phyloP scores from a whole-genome alignment of 768 basidiomycete species.

The Agaricus subrufescens region DNA sequence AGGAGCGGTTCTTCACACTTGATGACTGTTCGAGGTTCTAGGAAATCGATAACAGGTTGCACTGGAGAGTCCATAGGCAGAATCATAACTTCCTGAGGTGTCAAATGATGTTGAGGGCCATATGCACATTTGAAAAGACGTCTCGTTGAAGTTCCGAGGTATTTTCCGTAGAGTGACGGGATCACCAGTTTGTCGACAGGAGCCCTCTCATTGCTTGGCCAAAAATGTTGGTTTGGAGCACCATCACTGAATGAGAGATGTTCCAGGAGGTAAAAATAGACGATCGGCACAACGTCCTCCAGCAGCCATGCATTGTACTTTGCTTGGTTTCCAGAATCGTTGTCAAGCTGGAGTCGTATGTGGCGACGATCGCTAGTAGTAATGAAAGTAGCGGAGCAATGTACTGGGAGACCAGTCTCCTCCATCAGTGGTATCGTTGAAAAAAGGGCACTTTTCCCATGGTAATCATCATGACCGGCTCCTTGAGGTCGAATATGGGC shows the following conservation, averaged over 20 bases:
- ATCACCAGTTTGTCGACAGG: background rate
- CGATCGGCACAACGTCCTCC: conserved; percentile 24
- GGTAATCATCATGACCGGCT: conserved; percentile 5
- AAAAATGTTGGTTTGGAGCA: conserved; percentile 7
- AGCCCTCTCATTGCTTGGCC: background rate
- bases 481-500: conserved; percentile 3
- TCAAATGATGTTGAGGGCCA: background rate
- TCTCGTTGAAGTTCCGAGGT: background rate
- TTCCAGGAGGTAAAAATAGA: conserved; percentile 37
- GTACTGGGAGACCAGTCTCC: conserved; percentile 35
- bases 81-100: background rate
- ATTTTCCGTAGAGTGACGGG: background rate
- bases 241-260: background rate
- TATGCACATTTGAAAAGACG: conserved; percentile 4
- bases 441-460: conserved; percentile 26
- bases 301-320: conserved; percentile 41
- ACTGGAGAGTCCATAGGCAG: background rate
- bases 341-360: conserved; percentile 30
- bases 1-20: conserved; percentile 5
- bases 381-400: conserved; percentile 42
- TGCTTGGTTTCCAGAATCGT: conserved; percentile 21
- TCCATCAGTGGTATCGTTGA: conserved; percentile 39
- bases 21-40: background rate
- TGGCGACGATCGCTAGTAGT: conserved; percentile 41
- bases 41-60: background rate